phyloP scores from a whole-genome alignment of 148 eudicot species.

The Fallopia convolvulus region DNA sequence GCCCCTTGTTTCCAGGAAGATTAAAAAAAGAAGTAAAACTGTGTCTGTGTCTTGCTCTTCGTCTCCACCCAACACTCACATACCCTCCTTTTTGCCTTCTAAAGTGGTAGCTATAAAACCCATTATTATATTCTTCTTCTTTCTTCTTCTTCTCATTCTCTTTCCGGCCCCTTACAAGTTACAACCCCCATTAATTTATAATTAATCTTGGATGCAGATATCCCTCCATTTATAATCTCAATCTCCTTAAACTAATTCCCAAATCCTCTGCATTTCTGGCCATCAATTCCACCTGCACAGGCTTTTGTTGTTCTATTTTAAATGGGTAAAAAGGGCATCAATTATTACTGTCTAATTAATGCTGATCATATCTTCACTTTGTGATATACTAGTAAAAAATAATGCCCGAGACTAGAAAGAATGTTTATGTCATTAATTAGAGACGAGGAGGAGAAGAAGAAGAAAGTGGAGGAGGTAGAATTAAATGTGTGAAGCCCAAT shows the following conservation, averaged over 20 bases:
- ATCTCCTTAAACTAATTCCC: not conserved
- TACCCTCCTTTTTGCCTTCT: constrained; percentile 8
- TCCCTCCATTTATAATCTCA: not conserved
- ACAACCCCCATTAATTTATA: not conserved
- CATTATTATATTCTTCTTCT: not conserved
- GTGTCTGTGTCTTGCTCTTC: not conserved
- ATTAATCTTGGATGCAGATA: not conserved
- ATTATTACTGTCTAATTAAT: not conserved
- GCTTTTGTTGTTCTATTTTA: not conserved
- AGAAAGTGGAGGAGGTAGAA: not conserved
- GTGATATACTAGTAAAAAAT: too few species aligned
- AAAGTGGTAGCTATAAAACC: constrained; percentile 13
- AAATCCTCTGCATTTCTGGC: constrained; percentile 14
- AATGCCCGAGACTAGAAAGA: not conserved
- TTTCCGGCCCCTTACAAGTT: not conserved
- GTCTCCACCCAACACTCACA: not conserved
- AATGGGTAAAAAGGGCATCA: not conserved
- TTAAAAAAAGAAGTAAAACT: not conserved
- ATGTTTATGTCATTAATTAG: not conserved
- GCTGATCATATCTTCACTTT: not conserved
- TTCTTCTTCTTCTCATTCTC: not conserved
- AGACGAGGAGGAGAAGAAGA: not conserved
- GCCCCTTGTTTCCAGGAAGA: constrained; percentile 29
- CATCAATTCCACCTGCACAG: constrained; percentile 10
- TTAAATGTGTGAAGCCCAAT: constrained; percentile 12